A percentile compares a stretch with the other conserved stretches of the same genome.
Evolutionary conservation across 768 basidiomycete species (phyloP).

Genomic region (Mycena albidolilacea): DNA sequence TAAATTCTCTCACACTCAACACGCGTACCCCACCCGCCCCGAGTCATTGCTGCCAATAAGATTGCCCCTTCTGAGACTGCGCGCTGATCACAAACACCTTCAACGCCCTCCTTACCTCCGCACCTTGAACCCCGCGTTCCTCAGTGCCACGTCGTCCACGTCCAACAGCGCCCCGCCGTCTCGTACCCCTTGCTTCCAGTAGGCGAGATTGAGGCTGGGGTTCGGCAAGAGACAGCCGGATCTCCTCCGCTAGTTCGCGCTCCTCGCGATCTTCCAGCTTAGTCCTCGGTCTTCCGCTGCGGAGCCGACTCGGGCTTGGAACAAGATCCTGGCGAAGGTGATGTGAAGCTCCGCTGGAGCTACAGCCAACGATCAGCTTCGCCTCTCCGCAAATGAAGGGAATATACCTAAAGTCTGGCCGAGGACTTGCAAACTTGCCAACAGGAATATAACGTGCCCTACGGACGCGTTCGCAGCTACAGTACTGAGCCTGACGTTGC

Average conservation of each 20-base stretch:
- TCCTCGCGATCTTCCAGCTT: conserved; percentile 45
- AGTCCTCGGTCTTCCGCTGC: not conserved
- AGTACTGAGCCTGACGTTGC: too few relatives aligned
- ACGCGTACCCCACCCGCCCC: too few relatives aligned
- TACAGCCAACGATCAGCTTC: too few relatives aligned
- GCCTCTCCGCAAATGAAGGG: too few relatives aligned
- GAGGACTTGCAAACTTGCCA: too few relatives aligned
- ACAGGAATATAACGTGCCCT: too few relatives aligned
- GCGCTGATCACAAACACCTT: too few relatives aligned
- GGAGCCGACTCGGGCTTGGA: not conserved
- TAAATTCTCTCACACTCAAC: too few relatives aligned
- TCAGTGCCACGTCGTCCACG: not conserved
- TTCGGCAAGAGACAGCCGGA: conserved; percentile 38
- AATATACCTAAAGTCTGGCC: too few relatives aligned
- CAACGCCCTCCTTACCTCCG: conserved; percentile 14
- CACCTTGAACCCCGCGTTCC: not conserved
- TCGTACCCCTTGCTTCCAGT: not conserved
- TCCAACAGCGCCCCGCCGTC: conserved; percentile 2
- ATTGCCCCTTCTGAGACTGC: not conserved
- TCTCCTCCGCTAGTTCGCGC: conserved; percentile 57
- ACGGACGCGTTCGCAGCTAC: too few relatives aligned
- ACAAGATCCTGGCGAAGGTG: too few relatives aligned
- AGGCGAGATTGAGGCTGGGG: not conserved
- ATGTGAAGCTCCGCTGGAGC: too few relatives aligned
- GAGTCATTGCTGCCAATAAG: not conserved